Evolutionary conservation across 1,284 basidiomycete species (phyloP), one percentile per base, ranked within the genome.

Genomic region (Pseudozyma sp.): DNA sequence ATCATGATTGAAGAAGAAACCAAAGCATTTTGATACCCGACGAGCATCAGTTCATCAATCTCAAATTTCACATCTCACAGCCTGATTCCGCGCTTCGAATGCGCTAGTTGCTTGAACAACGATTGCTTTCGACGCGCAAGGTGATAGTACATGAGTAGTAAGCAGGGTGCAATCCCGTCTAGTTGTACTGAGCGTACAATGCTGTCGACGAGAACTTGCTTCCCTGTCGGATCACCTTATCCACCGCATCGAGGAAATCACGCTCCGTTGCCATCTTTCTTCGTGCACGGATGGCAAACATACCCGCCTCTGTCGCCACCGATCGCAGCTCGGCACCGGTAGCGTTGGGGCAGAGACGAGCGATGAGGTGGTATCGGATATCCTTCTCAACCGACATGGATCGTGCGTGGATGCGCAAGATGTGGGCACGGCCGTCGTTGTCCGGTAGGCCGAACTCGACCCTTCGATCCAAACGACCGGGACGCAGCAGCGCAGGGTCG

Each of bases 261-360:
- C 94, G 90, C 85, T 99, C 97, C 5, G 94, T 95, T 0, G 96
- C 94, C 7, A 99, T 94, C 86, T 99, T 98, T 85, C 97, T 89
- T 78, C 97, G 88, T 58, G 94, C 93, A 67, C 97, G 91, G 80
- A 99, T 99, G 1, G 97, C 96, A 86, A 97, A 99, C 97, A 99
- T 99, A 44, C 97, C 97, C 37, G 97, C 97, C 68, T 98, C 97
- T 16, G 97, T 99, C 9, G 95, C 95, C 9, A 99, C 96, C 30
- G 93, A 94, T 54, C 95, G 91, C 67, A 99, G 86, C 86, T 99
- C 97, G 29, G 97, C 97, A 75, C 97, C 97, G 3, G 97, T 98
- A 2, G 96, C 95, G 84, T 97, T 98, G 17, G 97, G 96, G 85
- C 97, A 99, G 64, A 99, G 87, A 37, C 97, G 91, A 19, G 96